Conservation (phyloP, 2,329 filamentous ascomycete genomes). For the Grosmannia huntii region DNA sequence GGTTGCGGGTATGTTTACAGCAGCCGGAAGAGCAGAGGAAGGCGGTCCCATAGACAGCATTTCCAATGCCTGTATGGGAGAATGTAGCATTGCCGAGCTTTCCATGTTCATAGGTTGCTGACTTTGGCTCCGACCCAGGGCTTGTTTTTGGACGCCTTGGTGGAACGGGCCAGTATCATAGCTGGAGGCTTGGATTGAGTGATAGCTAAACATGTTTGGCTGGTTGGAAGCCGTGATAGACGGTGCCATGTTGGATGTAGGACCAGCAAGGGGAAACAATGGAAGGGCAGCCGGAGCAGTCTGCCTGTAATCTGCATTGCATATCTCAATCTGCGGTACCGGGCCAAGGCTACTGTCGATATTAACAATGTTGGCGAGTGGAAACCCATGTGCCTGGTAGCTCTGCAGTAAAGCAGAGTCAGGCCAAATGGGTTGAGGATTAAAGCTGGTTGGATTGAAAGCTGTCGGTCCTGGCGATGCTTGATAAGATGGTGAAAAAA, state of each 20-base stretch:
- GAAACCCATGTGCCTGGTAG: conserved; percentile 18
- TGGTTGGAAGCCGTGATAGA: background rate
- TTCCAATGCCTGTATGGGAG: conserved; percentile 15
- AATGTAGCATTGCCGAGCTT: conserved; percentile 13
- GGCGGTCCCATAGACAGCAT: conserved; percentile 11
- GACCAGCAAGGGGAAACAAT: conserved; percentile 7
- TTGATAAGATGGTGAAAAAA: conserved; percentile 20
- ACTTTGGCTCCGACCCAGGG: background rate
- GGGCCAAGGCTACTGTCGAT: conserved; percentile 15
- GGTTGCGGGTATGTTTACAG: background rate
- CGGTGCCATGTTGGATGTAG: background rate
- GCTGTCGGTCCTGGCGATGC: conserved; percentile 24
- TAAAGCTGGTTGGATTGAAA: conserved; percentile 26
- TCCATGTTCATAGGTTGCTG: conserved; percentile 16
- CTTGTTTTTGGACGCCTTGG: background rate
- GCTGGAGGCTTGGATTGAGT: background rate
- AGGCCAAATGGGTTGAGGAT: conserved; percentile 24
- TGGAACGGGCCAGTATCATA: background rate
- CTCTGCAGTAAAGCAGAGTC: conserved; percentile 19
- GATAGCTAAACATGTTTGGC: background rate
- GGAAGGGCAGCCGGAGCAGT: conserved; percentile 15
- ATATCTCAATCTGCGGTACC: conserved; percentile 20
- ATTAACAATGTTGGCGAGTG: conserved; percentile 14
- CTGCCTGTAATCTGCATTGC: conserved; percentile 19
- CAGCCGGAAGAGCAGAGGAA: background rate